Evolutionary conservation across 768 basidiomycete species (phyloP), one percentile per base, ranked within the genome.

Genomic region (Leccinellum luteum): DNA sequence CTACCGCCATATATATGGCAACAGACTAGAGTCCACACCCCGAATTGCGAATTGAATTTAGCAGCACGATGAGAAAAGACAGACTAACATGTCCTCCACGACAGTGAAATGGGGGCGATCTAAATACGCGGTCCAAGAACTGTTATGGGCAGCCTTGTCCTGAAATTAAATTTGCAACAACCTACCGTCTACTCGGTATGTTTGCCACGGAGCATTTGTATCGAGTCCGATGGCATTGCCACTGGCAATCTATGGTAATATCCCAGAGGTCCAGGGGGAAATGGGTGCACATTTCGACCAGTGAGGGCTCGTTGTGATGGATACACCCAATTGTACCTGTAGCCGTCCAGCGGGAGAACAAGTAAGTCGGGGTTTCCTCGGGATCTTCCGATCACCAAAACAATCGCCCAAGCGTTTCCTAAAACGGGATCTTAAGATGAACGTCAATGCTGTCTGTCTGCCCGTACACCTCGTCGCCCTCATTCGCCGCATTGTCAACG

Each of bases 401-500:
- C 28, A n/a, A 28, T 28, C 28, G 28, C 6, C 6, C 28, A 28
- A 6, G 6, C 6, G 28, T 6, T 28, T 28, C 28, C 28, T 28
- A 28, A 5, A 6, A 6, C 28, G 28, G 28, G 6, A 28, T 31
- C 32, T 21, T 13, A 48, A 43, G 53, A 69, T 83, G 82, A 78
- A 74, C 67, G 73, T 63, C 60, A 45, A 25, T 23, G 19, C 41
- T 43, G 62, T 79, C 53, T 76, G 75, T 64, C 64, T 89, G 62
- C 85, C 89, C 34, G 75, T 79, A 45, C 83, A 83, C 56, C 81
- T 90, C 65, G 78, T 80, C 56, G 71, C 81, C 41, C 71, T 90
- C 34, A 75, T 90, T 54, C 86, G 81, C 60, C 77, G 89, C 57
- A 74, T 91, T 32, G 80, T 85, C 58, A 87, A 89, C 61, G 82